Percentiles rank a stretch among this genome's conserved stretches.
phyloP scores from a whole-genome alignment of 192 early-diverging fungal species.

The Dissophora ornata region DNA sequence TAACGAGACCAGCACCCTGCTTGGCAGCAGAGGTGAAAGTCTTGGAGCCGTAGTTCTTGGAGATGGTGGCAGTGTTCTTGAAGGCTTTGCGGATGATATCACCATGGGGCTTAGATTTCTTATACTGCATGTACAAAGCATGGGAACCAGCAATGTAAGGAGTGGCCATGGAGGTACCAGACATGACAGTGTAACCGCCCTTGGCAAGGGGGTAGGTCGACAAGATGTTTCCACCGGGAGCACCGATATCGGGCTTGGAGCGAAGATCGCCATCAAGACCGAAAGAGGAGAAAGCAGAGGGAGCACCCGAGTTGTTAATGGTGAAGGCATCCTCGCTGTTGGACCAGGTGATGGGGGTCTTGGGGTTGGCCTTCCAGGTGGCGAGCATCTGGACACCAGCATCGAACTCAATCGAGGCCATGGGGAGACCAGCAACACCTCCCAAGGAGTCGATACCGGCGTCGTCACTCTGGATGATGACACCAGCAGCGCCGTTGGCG shows the following conservation, averaged over 20 bases:
- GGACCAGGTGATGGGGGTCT: slow-evolving; percentile 6
- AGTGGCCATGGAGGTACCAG: slow-evolving; percentile 56
- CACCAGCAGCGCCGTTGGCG: slow-evolving; percentile 15
- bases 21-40: slow-evolving; percentile 29
- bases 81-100: slow-evolving; percentile 19
- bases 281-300: slow-evolving; percentile 70
- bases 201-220: slow-evolving; percentile 30
- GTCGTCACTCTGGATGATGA: slow-evolving; percentile 30
- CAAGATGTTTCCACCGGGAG: slow-evolving; percentile 59
- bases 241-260: slow-evolving; percentile 64
- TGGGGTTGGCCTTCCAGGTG: slow-evolving; percentile 22
- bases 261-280: slow-evolving; percentile 69
- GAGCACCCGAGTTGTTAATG: slow-evolving; percentile 46
- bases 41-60: slow-evolving; percentile 1
- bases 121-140: slow-evolving; percentile 31
- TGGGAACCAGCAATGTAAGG: slow-evolving; percentile 51
- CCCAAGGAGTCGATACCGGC: slow-evolving; percentile 27
- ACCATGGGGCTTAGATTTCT: slow-evolving; percentile 17
- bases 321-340: background rate
- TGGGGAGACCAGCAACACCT: slow-evolving; percentile 30
- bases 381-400: slow-evolving; percentile 43
- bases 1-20: slow-evolving; percentile 43
- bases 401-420: slow-evolving; percentile 34
- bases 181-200: slow-evolving; percentile 14
- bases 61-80: slow-evolving; percentile 26